Percentiles rank a stretch among this genome's conserved stretches.
Evolutionary conservation across 2,329 filamentous ascomycete species (phyloP).

Genomic region (Alternaria arborescens): DNA sequence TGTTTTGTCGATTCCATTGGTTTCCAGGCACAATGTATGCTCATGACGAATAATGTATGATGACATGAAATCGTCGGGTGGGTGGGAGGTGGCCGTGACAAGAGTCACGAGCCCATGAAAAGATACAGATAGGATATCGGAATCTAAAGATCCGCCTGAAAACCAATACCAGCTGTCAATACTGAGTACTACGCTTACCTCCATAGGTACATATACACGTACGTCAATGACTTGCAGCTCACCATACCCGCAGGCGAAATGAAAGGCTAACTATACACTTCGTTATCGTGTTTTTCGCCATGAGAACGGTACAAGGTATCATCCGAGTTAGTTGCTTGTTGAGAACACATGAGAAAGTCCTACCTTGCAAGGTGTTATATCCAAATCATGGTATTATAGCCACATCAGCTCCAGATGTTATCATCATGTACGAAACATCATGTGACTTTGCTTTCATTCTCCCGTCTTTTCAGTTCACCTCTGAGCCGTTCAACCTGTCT

Average conservation of each 20-base stretch:
- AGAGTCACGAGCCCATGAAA: background rate
- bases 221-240: too few relatives aligned
- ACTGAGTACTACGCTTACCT: background rate
- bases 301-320: background rate
- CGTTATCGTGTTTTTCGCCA: background rate
- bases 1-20: too few relatives aligned
- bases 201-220: background rate
- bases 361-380: background rate
- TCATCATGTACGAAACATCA: accelerated
- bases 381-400: background rate
- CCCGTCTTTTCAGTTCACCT: background rate
- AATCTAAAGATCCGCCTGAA: background rate
- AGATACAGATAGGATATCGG: background rate
- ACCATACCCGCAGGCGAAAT: too few relatives aligned
- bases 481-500: background rate
- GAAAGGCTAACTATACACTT: too few relatives aligned
- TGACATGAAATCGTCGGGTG: background rate
- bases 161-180: too few relatives aligned
- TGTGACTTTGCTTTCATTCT: background rate
- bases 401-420: background rate
- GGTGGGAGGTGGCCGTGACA: background rate
- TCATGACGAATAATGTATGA: background rate
- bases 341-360: background rate
- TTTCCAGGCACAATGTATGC: background rate
- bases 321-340: background rate